These are phyloP conservation scores for Primulina huaijiensis DNA, from an alignment of 257 asterid species.

Conservation along the genomic window DNA sequence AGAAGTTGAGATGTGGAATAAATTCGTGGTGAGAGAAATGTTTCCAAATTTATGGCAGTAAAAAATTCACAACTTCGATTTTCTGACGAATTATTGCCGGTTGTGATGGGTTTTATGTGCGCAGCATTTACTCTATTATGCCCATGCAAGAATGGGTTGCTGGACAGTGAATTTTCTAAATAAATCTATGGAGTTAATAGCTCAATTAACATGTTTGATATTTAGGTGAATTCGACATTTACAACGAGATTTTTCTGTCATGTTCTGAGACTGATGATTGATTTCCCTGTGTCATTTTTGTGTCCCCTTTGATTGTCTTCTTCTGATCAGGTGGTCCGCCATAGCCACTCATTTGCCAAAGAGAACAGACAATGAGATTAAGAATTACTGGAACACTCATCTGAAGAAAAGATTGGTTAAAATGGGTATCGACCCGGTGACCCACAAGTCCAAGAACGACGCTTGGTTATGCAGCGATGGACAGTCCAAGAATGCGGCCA, in stretches of 20 bases:
- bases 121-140: background rate
- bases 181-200: no score
- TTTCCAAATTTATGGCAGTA: background rate
- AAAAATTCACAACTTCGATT: background rate
- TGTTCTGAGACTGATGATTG: constrained; percentile 15
- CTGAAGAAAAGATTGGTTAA: constrained; percentile 71
- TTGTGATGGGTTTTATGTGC: constrained; percentile 3
- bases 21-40: constrained; percentile 7
- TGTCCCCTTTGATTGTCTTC: constrained; percentile 23
- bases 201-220: no score
- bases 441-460: constrained; percentile 79
- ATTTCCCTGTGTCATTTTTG: constrained; percentile 9
- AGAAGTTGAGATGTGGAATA: background rate
- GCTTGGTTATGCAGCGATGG: constrained; percentile 62
- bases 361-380: constrained; percentile 82
- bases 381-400: constrained; percentile 89
- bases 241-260: constrained; percentile 26
- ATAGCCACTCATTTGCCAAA: constrained; percentile 86
- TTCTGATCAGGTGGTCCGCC: constrained; percentile 77
- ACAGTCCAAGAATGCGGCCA: constrained; percentile 69
- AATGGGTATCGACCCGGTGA: constrained; percentile 87
- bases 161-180: no score
- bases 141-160: background rate
- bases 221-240: background rate
- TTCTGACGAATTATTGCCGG: constrained; percentile 15